Conservation (phyloP, 108 stramenopile genomes). For the Asterionellopsis glacialis region DNA sequence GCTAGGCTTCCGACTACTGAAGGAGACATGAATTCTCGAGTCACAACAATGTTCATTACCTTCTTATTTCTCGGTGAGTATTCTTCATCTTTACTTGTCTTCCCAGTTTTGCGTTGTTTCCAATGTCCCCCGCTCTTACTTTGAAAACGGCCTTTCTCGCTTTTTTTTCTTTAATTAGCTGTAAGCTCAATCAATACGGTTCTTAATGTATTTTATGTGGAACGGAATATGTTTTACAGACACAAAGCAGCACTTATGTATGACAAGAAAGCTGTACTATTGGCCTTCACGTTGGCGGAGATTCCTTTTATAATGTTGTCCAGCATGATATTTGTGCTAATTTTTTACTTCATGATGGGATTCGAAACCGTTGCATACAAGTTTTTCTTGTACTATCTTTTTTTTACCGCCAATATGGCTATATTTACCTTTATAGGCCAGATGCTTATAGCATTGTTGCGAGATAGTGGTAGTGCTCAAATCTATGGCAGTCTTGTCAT, state of each 20-base stretch:
- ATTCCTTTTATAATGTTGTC: conserved; percentile 53
- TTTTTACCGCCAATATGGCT: conserved; percentile 22
- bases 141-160: too few species aligned
- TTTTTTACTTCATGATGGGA: conserved; percentile 63
- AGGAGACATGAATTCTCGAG: conserved; percentile 48
- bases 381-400: conserved; percentile 54
- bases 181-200: conserved; percentile 60
- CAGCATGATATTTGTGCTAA: conserved; percentile 30
- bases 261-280: conserved; percentile 26
- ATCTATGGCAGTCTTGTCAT: conserved; percentile 44
- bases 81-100: not conserved
- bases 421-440: conserved; percentile 32
- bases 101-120: not conserved
- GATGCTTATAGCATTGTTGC: conserved; percentile 47
- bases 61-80: conserved; percentile 33
- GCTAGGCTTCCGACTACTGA: conserved; percentile 40
- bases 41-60: conserved; percentile 60
- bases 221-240: conserved; percentile 73
- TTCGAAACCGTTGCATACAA: conserved; percentile 36
- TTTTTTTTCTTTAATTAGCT: conserved; percentile 4
- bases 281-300: conserved; percentile 54
- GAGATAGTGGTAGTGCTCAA: conserved; percentile 45
- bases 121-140: too few species aligned
- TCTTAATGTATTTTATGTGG: conserved; percentile 57
- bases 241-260: conserved; percentile 74